Conservation (phyloP, 768 basidiomycete genomes). For the Suillus occidentalis region DNA sequence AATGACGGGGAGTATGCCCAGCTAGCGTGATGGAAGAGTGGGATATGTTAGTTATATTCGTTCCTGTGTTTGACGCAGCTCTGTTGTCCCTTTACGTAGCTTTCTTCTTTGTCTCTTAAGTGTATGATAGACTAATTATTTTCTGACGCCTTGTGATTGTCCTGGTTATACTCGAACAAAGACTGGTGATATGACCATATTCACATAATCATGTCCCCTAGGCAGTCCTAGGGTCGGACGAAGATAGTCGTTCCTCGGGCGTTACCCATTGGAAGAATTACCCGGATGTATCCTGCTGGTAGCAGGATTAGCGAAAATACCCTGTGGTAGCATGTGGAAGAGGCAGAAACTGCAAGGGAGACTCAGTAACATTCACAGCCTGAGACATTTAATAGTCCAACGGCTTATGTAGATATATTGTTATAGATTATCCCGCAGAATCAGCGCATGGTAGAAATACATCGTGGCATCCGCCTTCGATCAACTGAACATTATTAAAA, state of each 20-base stretch:
- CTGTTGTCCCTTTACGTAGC: neutral
- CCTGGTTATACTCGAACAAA: neutral
- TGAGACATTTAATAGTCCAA: neutral
- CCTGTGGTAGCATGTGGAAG: neutral
- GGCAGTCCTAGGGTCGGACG: neutral
- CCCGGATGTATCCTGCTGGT: neutral
- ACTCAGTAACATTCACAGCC: neutral
- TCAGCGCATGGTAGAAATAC: neutral
- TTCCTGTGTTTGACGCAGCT: slow-evolving; percentile 15
- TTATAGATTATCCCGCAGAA: neutral
- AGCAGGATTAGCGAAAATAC: neutral
- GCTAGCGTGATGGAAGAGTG: slow-evolving; percentile 35
- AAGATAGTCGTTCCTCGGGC: neutral
- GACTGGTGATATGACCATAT: neutral
- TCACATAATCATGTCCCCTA: neutral
- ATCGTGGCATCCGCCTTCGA: neutral
- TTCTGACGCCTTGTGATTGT: neutral
- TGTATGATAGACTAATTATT: slow-evolving; percentile 5
- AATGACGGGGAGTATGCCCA: slow-evolving; percentile 55
- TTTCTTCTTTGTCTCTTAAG: neutral
- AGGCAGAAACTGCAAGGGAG: neutral
- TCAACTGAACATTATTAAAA: neutral
- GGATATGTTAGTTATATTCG: slow-evolving; percentile 28
- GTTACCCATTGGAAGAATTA: neutral
- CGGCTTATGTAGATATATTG: neutral